Base-by-base conservation (phyloP, 768 basidiomycete genomes). In the Boletales sp. region DNA sequence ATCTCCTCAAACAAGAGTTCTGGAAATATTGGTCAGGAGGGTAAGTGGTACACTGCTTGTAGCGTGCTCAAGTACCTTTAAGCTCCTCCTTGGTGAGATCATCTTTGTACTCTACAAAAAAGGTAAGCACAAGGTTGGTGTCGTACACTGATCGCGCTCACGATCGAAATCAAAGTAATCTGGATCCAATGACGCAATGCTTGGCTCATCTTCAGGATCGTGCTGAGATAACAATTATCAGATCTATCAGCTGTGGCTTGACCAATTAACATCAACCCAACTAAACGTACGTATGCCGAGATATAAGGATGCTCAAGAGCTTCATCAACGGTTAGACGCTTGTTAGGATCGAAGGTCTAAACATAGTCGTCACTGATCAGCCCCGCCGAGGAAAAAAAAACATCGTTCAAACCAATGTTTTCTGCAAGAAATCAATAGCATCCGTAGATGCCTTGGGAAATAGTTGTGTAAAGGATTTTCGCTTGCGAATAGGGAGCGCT, bases 121-220 rank as follows among this genome's bases (percentile, higher is more conserved):
- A 48, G 4, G 46, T 46, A 43, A 52, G 31, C 50, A 58, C 36
- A 50, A 45, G 48, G 4, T 12, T 18, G 12, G 12, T 21, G 13
- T 13, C 34, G 12, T 8, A 44, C 44, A 25, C 35, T 36, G 36
- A 35, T 37, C 9, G 18, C 14, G 69, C 84, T 67, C 62, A 87
- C 83, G 73, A 66, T 96, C 93, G 61, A 94, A 95, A 58, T 92
- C 87, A 68, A 96, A 96, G 70, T 94, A 96, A 40, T 81, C 78
- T 0, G 90, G 82, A 61, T 84, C 85, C 40, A 96, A 78, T 10
- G 89, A 84, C 37, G 81, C 75, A n/a, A 87, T 85, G 28, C 74
- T 73, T 2, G 94, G 94, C 62, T 96, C 94, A 63, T 96, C 94
- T 47, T 90, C 86, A 2, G 92, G 84, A 63, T 93, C 91, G 58